phyloP scores from a whole-genome alignment of 192 early-diverging fungal genomes.

The Mortierella hygrophila region DNA sequence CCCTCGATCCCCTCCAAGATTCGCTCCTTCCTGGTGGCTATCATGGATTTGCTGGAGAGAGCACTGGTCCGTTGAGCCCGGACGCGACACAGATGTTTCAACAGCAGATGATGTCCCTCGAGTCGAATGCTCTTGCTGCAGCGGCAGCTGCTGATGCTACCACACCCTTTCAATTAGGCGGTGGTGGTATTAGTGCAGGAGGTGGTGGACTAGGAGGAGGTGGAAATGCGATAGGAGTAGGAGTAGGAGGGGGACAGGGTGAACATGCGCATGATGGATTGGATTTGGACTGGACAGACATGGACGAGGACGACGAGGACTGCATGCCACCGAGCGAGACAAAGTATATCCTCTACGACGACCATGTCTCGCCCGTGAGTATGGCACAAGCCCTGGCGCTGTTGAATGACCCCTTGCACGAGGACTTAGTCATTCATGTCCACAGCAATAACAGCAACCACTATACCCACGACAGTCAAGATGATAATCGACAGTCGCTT shows the following conservation, averaged over 20 bases:
- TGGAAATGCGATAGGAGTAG: not conserved
- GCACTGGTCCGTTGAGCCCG: not conserved
- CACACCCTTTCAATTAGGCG: slow-evolving; percentile 3
- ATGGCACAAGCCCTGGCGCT: slow-evolving; percentile 25
- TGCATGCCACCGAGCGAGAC: slow-evolving; percentile 46
- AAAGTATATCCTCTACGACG: slow-evolving; percentile 51
- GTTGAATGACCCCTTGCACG: slow-evolving; percentile 24
- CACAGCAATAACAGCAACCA: not conserved
- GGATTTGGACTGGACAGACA: slow-evolving; percentile 14
- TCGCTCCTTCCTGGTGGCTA: not conserved
- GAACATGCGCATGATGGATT: slow-evolving; percentile 12
- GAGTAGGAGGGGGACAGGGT: not conserved
- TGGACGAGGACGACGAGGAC: slow-evolving; percentile 44
- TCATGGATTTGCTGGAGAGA: not conserved
- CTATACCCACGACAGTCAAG: not conserved
- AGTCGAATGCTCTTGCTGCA: slow-evolving; percentile 23
- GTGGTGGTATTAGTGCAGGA: not conserved
- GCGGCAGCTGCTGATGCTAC: slow-evolving; percentile 1
- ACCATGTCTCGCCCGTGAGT: slow-evolving; percentile 37
- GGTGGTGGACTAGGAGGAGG: not conserved
- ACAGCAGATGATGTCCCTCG: slow-evolving; percentile 33
- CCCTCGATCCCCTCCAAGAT: not conserved
- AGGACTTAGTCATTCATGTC: slow-evolving; percentile 6
- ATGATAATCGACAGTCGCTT: not conserved
- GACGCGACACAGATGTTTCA: slow-evolving; percentile 20